Base-by-base conservation (phyloP, 805 yeast genomes). In the Ogataea saltuana region DNA sequence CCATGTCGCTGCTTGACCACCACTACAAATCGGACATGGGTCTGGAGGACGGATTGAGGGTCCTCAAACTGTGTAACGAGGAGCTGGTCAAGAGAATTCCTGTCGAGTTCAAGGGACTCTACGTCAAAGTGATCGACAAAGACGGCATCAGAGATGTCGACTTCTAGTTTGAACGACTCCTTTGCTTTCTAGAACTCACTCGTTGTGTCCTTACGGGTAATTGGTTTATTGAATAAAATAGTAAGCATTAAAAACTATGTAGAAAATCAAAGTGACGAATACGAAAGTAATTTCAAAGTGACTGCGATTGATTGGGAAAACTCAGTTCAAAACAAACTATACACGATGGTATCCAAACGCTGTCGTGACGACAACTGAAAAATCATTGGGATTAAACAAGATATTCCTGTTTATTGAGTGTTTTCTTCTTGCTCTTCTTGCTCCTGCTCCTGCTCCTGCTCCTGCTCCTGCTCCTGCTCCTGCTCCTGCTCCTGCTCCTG, bases 81-180 rank as follows among this genome's bases (percentile, higher is more conserved):
- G 99, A 93, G 69, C 75, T 93, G 57, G 74, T 78, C 48, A 80
- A 74, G 44, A 83, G 99, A 72, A 76, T 88, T 83, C 97, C 97
- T 33, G 77, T 93, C 47, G 98, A 91, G 60, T 91, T 87, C 75
- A 93, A 91, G 71, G 98, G 98, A 4, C 54, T 67, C 40, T 49
- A 55, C 36, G 64, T 67, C 16, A 65, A 67, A 45, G 56, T 64
- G 33, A 57, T 66, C 21, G 63, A 59, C 34, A 63, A 61, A 39
- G 57, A 64, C 28, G 71, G 71, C 32, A 46, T 67, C 39, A 64
- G 59, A 45, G 55, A 48, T 9, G 46, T 62, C 28, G 61, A 60
- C 4, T 50, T 52, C 28, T 38, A 20, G 23, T 19, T 18, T n/a
- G n/a, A n/a, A n/a, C n/a, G n/a, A n/a, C n/a, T n/a, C n/a, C n/a